Evolutionary conservation across 2,329 filamentous ascomycete species (phyloP), one percentile per base, ranked within the genome.

Genomic region (Penicillium hesseltinei): DNA sequence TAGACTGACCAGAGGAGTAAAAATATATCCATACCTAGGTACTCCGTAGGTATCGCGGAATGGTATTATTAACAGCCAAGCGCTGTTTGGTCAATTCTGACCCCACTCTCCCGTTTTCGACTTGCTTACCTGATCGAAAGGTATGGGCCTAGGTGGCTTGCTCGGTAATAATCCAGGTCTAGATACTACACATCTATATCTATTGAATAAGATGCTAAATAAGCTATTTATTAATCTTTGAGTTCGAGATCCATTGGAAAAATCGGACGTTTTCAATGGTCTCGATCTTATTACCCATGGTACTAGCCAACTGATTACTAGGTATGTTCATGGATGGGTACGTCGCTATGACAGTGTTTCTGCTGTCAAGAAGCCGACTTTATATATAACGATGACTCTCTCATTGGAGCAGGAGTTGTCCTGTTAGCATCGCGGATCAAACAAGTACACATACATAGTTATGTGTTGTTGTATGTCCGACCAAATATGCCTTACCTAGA

Each of bases 51-150:
- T 33, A 38, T 19, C 19, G 33, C 17, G 35, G 44, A 49, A 15
- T 27, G 3, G 25, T n/a, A 53, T 69, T 69, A 70, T 60, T 64
- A 70, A 71, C 67, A 61, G 44, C 29, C 47, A 57, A 38, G 31
- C 48, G 50, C 53, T 68, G 57, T 60, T 65, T 69, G 67, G 68
- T 40, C 23, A 29, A n/a, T 35, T 11, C 6, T 0, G 39, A 47
- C 50, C 51, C 53, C 53, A 58, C 60, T 50, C 43, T 31, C 50
- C 31, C 50, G 39, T 25, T 43, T 51, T 54, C 56, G 44, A 55
- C 10, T 7, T 62, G 58, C 52, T 62, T 56, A 59, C 56, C 43
- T 44, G 43, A 54, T 51, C 50, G 43, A 52, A 38, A 35, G 29
- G 57, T 42, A 33, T 15, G 8, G 42, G 25, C 27, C 44, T 13